Evolutionary conservation across 2,329 filamentous ascomycete species (phyloP), one percentile per base, ranked within the genome.

Genomic region (Cyclaneusma minus): DNA sequence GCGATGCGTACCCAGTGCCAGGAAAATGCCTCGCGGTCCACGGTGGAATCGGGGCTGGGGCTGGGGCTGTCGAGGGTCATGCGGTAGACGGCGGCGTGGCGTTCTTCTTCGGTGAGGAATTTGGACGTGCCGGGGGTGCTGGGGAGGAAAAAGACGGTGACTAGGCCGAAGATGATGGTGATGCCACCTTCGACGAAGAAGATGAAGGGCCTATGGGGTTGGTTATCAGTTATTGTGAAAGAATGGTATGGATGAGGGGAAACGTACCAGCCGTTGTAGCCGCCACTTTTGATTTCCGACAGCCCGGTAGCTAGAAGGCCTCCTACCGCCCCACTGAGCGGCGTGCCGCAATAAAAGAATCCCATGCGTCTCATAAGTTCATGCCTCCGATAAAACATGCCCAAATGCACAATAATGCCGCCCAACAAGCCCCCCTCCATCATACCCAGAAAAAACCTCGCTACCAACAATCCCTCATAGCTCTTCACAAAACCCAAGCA

Each of bases 251-350:
- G n/a, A n/a, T n/a, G n/a, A n/a, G n/a, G n/a, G n/a, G n/a, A n/a
- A n/a, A n/a, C n/a, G n/a, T n/a, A n/a, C n/a, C n/a, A n/a, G n/a
- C n/a, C n/a, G n/a, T n/a, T n/a, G n/a, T n/a, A n/a, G n/a, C n/a
- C n/a, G n/a, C n/a, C n/a, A n/a, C n/a, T n/a, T n/a, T n/a, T n/a
- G n/a, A n/a, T n/a, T n/a, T n/a, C n/a, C n/a, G 52, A 54, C 25
- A 65, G 52, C 24, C 57, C 63, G 5, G 62, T 61, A 2, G 64
- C 65, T 1, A 70, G 48, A 4, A 71, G 50, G 1, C 65, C 65
- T 11, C 64, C 66, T 32, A 70, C 69, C 8, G 64, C 64, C 9
- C 64, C 64, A 9, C 66, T 63, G 37, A 69, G 53, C 23, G 57
- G 62, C 2, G 62, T 58, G 4, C 62, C 56, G 3, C 59, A 64